Evolutionary conservation across 2,329 filamentous ascomycete genomes (phyloP).

Genomic region (Paecilomyces variotii): DNA sequence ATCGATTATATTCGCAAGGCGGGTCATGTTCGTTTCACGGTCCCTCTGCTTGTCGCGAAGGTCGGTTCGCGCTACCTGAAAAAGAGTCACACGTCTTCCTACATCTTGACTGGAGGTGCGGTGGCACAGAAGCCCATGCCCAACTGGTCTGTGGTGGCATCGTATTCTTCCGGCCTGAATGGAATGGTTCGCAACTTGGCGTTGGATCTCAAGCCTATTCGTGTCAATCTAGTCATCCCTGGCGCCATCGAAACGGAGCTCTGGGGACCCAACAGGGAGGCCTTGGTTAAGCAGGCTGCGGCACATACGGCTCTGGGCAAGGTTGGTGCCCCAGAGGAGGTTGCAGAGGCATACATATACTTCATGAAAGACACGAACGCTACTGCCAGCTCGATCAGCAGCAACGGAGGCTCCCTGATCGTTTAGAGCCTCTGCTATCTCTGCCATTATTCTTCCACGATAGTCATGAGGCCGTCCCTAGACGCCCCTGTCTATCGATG

Average conservation of each 20-base stretch:
- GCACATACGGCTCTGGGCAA: conserved; percentile 18
- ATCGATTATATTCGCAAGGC: conserved; percentile 35
- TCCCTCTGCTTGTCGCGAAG: conserved; percentile 47
- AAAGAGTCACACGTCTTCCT: conserved; percentile 35
- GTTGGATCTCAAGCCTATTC: conserved; percentile 54
- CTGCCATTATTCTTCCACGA: too few species aligned
- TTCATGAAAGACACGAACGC: conserved; percentile 25
- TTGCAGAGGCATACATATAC: conserved; percentile 43
- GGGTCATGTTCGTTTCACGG: conserved; percentile 45
- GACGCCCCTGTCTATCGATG: too few species aligned
- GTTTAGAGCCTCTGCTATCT: neutral
- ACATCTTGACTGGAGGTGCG: conserved; percentile 51
- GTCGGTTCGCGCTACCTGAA: conserved; percentile 39
- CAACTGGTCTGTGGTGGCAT: conserved; percentile 44
- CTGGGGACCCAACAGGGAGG: conserved; percentile 21
- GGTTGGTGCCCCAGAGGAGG: conserved; percentile 33
- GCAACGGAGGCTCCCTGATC: conserved; percentile 21
- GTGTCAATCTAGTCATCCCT: conserved; percentile 56
- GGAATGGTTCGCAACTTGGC: conserved; percentile 51
- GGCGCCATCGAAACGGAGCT: conserved; percentile 46
- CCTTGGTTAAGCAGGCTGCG: conserved; percentile 9
- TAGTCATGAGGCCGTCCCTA: too few species aligned
- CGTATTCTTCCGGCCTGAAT: conserved; percentile 44
- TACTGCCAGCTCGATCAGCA: conserved; percentile 35
- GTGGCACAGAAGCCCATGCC: conserved; percentile 45